Conservation (phyloP, 2,329 filamentous ascomycete species). For the Ophiostoma himal-ulmi region DNA sequence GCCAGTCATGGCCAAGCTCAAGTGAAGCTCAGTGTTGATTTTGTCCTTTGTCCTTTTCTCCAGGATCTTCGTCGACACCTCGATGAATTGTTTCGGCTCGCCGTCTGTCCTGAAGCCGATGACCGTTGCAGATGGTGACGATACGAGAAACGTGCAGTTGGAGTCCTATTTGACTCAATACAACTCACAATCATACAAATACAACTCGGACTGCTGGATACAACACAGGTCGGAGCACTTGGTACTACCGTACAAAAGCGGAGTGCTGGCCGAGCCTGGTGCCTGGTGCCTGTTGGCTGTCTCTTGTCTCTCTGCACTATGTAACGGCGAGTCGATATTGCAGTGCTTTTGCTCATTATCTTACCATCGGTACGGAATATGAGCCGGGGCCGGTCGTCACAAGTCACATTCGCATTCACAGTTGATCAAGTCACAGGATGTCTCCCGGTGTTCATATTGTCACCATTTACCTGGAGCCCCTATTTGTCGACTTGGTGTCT, state of each 20-base stretch:
- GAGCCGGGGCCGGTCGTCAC: neutral
- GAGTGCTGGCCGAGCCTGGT: neutral
- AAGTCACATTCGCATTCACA: neutral
- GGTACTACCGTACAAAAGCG: neutral
- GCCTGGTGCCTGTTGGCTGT: neutral
- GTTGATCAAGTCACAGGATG: neutral
- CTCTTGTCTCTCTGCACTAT: neutral
- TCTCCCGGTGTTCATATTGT: neutral
- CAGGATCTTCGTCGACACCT: neutral
- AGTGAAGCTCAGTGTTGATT: neutral
- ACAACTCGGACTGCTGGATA: neutral
- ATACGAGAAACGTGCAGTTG: too few species aligned
- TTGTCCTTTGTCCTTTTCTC: neutral
- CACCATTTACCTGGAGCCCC: neutral
- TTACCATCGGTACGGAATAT: neutral
- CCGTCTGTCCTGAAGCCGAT: too few species aligned
- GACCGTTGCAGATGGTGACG: neutral
- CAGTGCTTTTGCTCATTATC: neutral
- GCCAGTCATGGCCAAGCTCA: neutral
- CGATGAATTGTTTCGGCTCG: neutral
- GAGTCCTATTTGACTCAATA: neutral
- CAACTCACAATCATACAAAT: neutral
- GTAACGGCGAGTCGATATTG: neutral
- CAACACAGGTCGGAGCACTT: neutral
- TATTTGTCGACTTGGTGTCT: neutral